phyloP scores from a whole-genome alignment of 1,139 yeast species.

The Pichia sp. region DNA sequence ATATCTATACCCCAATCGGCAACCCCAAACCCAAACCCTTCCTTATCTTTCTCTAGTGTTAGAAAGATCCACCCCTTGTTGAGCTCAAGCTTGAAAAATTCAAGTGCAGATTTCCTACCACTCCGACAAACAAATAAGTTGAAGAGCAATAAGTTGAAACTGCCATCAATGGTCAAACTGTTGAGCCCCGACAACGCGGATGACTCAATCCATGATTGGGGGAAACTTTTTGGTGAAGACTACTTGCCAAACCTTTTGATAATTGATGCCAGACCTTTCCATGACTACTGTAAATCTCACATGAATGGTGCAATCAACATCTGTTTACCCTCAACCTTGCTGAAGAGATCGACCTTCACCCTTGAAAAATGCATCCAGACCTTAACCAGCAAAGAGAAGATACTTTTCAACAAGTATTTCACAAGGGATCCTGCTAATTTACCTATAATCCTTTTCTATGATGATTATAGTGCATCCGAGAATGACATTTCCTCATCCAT shows the following conservation, averaged over 20 bases:
- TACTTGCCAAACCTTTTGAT: constrained; percentile 34
- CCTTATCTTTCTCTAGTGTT: neutral
- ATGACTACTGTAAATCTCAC: constrained; percentile 48
- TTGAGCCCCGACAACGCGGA: constrained; percentile 20
- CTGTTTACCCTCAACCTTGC: constrained; percentile 52
- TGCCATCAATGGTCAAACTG: constrained; percentile 24
- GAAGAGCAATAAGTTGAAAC: constrained; percentile 22
- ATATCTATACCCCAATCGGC: neutral
- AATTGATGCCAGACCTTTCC: constrained; percentile 50
- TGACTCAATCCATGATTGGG: constrained; percentile 17
- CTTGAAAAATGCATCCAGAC: constrained; percentile 47
- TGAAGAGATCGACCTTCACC: constrained; percentile 47
- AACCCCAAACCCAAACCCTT: neutral
- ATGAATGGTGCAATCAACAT: constrained; percentile 45
- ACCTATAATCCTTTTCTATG: constrained; percentile 42
- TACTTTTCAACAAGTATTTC: constrained; percentile 29
- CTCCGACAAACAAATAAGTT: constrained; percentile 21
- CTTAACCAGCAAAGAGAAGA: constrained; percentile 41
- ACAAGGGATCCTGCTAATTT: constrained; percentile 27
- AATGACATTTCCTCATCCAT: constrained; percentile 36
- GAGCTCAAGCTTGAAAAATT: neutral
- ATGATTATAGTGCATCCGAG: constrained; percentile 25
- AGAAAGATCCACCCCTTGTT: neutral
- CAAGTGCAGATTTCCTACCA: constrained; percentile 14
- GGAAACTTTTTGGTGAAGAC: constrained; percentile 23